Evolutionary conservation across 1,284 basidiomycete species (phyloP).

Genomic region (Mrakiaceae sp.): DNA sequence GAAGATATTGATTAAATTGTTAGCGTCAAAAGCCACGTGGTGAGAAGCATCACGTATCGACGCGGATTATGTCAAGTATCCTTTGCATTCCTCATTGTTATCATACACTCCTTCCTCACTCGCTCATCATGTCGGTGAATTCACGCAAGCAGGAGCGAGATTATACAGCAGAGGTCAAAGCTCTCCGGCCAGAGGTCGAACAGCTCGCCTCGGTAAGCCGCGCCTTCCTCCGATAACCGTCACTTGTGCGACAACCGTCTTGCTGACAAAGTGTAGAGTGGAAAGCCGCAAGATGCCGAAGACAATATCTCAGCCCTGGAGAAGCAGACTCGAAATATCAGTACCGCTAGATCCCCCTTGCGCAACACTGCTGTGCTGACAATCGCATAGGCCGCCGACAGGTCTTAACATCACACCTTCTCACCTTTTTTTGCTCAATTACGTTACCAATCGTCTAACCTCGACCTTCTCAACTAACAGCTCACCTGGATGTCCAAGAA

Average conservation of each 20-base stretch:
- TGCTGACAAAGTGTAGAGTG: constrained; percentile 36
- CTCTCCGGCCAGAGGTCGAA: constrained; percentile 38
- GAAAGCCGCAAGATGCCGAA: constrained; percentile 69
- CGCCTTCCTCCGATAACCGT: not conserved
- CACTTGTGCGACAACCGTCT: too few relatives aligned
- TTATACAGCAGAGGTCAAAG: constrained; percentile 41
- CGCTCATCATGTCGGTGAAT: too few relatives aligned
- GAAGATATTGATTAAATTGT: too few relatives aligned
- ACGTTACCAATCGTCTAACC: constrained; percentile 59
- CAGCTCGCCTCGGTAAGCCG: constrained; percentile 31
- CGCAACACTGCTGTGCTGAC: not conserved
- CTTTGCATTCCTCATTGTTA: too few relatives aligned
- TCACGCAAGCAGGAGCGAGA: constrained; percentile 44
- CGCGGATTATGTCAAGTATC: too few relatives aligned
- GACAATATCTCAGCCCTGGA: constrained; percentile 84
- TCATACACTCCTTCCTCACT: too few relatives aligned
- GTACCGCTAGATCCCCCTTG: constrained; percentile 22
- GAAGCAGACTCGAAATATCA: constrained; percentile 91
- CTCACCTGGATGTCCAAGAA: constrained; percentile 78
- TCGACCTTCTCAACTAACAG: constrained; percentile 57
- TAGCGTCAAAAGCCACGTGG: too few relatives aligned
- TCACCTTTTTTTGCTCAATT: constrained; percentile 58
- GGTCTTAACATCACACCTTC: constrained; percentile 74
- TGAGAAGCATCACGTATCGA: too few relatives aligned
- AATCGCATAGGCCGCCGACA: constrained; percentile 67